These are phyloP conservation scores for Aspergillus chevalieri DNA, from an alignment of 2,329 filamentous ascomycete species.

Conservation along the genomic window DNA sequence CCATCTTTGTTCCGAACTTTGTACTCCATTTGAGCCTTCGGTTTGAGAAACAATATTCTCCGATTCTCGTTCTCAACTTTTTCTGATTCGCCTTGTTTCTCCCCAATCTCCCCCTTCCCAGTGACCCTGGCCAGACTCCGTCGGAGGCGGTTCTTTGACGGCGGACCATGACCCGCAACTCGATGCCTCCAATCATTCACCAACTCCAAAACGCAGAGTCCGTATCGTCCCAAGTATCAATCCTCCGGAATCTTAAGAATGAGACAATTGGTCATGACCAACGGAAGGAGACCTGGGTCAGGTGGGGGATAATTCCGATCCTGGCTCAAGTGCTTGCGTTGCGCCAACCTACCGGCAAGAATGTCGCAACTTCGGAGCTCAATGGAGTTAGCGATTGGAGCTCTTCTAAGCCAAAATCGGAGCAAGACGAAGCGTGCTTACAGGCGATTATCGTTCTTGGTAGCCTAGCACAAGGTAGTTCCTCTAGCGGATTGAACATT, in stretches of 20 bases:
- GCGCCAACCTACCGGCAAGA: constrained; percentile 36
- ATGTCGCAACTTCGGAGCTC: constrained; percentile 18
- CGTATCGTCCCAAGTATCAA: constrained; percentile 40
- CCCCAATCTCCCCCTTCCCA: background rate
- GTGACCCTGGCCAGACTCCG: constrained; percentile 4
- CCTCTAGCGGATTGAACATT: background rate
- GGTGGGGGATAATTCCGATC: constrained; percentile 56
- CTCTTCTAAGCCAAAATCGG: constrained; percentile 41
- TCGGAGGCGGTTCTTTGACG: constrained; percentile 25
- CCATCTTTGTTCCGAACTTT: no score
- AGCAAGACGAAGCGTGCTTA: constrained; percentile 63
- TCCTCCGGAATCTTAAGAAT: constrained; percentile 74
- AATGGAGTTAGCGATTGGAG: constrained; percentile 18
- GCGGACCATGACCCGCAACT: constrained; percentile 50
- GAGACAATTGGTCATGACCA: constrained; percentile 82
- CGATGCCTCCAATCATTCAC: constrained; percentile 49
- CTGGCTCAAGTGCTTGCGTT: constrained; percentile 45
- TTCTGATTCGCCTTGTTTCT: background rate
- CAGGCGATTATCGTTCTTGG: constrained; percentile 80
- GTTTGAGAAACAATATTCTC: no score
- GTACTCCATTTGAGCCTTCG: no score
- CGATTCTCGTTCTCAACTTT: background rate
- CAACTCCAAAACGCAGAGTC: constrained; percentile 52
- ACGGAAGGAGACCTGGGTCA: constrained; percentile 74
- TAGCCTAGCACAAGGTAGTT: constrained; percentile 73